Evolutionary conservation across 78 protist genomes (phyloP), one percentile per base, ranked within the genome.

Genomic region (Planoprotostelium fungivorum): DNA sequence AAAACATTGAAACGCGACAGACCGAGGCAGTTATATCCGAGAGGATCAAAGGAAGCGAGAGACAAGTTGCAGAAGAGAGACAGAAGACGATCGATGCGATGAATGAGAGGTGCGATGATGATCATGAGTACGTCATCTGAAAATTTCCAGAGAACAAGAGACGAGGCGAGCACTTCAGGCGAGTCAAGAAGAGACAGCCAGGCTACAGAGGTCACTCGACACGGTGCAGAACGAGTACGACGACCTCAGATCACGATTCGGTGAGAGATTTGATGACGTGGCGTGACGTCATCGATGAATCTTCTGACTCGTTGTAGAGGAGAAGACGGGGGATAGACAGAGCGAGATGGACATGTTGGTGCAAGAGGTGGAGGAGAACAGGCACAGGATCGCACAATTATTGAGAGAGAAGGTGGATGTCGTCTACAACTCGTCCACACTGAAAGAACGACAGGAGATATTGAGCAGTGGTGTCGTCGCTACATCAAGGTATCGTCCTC

Each of bases 61-160:
- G 16, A 51, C 73, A 51, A 51, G 73, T 51, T 51, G 16, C 73
- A 51, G 73, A 51, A 16, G 73, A 51, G 73, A 51, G 16, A 16
- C 73, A 51, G 16, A 51, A 51, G 73, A 51, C 16, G 73, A 51
- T 51, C 73, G 73, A 51, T 51, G 16, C 73, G 31, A 5, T 51
- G 5, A 51, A 25, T 51, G 73, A 51, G 73, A 51, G 73, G 73
- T 51, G 73, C 5, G 5, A 39, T 36, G 16, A 29, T 84, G 35
- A 38, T 86, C 9, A 88, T 87, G 31, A 29, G 29, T 10, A 31
- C 39, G 39, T 86, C n/a, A n/a, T 36, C 29, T 90, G 88, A 31
- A 88, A 25, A 25, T 37, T n/a, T 23, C 28, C 37, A 36, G 91
- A 29, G 94, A 92, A 35, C 73, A 35, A 37, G 94, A 92, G 31